A percentile compares a stretch with the other conserved stretches of the same genome.
phyloP scores from a whole-genome alignment of 2,329 filamentous ascomycete species.

The Colletotrichum coccodes region DNA sequence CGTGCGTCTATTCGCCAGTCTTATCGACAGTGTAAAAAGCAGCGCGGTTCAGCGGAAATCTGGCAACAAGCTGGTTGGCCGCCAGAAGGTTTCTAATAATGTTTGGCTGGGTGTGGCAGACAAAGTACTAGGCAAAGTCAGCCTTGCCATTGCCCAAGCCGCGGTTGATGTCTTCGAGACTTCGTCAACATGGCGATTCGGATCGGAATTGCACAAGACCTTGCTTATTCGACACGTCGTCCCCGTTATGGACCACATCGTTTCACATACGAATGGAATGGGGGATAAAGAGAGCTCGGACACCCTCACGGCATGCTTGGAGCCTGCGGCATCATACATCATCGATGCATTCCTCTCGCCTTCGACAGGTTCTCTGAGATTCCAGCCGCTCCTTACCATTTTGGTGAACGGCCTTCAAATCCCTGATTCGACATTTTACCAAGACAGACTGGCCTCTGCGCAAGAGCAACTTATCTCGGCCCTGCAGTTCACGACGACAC shows the following conservation, averaged over 20 bases:
- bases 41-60: conserved; percentile 75
- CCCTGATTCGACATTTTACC: conserved; percentile 71
- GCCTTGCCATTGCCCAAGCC: conserved; percentile 78
- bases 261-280: conserved; percentile 79
- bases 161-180: conserved; percentile 88
- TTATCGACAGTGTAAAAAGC: conserved; percentile 80
- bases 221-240: conserved; percentile 76
- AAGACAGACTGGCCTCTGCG: conserved; percentile 63
- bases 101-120: conserved; percentile 80
- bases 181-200: conserved; percentile 86
- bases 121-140: conserved; percentile 77
- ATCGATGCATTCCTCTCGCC: conserved; percentile 80
- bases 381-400: conserved; percentile 80
- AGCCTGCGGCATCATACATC: conserved; percentile 79
- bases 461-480: conserved; percentile 72
- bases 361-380: conserved; percentile 75
- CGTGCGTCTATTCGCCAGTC: conserved; percentile 76
- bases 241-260: conserved; percentile 75
- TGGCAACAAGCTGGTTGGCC: conserved; percentile 58
- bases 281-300: conserved; percentile 65
- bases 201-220: conserved; percentile 72
- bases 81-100: conserved; percentile 59
- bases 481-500: conserved; percentile 72
- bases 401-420: conserved; percentile 71
- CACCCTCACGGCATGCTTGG: conserved; percentile 69